phyloP scores from a whole-genome alignment of 176 grass and related monocot genomes.

The sorghum (Sorghum bicolor) region DNA sequence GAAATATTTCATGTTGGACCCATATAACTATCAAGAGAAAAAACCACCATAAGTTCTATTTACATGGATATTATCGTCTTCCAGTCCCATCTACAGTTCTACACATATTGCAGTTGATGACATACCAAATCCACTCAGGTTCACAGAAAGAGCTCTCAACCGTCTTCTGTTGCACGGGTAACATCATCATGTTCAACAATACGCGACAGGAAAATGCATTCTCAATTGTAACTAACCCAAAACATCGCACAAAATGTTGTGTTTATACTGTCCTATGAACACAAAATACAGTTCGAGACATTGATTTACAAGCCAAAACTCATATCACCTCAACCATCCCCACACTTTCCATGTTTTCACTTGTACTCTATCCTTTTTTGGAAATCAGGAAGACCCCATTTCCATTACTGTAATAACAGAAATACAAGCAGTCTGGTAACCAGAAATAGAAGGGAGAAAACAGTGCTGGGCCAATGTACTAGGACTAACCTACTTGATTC shows the following conservation, averaged over 20 bases:
- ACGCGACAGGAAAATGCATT: conserved; percentile 8
- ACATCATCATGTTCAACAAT: conserved; percentile 16
- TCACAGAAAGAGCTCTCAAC: background rate
- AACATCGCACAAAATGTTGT: background rate
- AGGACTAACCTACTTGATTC: background rate
- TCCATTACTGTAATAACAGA: background rate
- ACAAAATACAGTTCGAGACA: background rate
- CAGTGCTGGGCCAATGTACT: background rate
- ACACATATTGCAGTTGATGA: background rate
- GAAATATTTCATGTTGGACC: background rate
- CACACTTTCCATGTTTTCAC: background rate
- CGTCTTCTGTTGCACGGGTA: background rate
- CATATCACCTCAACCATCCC: background rate
- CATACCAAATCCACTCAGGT: background rate
- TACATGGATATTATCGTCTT: background rate
- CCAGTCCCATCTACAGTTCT: background rate
- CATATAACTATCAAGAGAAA: background rate
- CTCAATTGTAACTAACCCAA: background rate
- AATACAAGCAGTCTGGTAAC: background rate
- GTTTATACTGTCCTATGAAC: background rate
- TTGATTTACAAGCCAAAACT: background rate
- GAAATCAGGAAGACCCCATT: background rate
- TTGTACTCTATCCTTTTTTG: background rate
- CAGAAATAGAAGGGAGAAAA: background rate
- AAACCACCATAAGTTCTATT: background rate